Evolutionary conservation across 495 filamentous ascomycete species (phyloP).

Genomic region (Aspergillus campestris): DNA sequence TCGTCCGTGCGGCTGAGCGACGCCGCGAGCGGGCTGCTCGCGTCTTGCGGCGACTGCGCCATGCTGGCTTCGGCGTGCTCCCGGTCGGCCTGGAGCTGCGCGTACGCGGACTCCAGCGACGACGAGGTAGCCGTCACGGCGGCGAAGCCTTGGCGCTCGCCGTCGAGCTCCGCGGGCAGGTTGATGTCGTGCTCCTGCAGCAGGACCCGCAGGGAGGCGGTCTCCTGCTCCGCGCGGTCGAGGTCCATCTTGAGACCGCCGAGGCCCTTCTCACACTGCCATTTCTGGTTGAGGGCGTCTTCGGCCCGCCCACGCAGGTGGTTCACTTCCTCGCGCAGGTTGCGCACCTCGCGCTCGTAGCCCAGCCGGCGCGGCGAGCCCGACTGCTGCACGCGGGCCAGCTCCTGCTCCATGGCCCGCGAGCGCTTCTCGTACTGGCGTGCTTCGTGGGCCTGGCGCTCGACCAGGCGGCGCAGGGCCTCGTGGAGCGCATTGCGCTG

Average conservation of each 20-base stretch:
- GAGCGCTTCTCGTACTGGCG: conserved; percentile 73
- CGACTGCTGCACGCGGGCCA: conserved; percentile 58
- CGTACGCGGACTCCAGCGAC: conserved; percentile 70
- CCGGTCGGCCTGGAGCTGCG: conserved; percentile 72
- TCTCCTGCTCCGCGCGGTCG: conserved; percentile 91
- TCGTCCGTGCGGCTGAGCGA: conserved; percentile 70
- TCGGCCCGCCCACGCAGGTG: conserved; percentile 80
- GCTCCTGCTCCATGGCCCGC: conserved; percentile 64
- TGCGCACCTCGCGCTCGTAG: conserved; percentile 73
- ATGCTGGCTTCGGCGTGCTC: conserved; percentile 58
- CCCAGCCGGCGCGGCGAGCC: conserved; percentile 63
- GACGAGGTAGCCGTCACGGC: conserved; percentile 53
- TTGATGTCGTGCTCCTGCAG: conserved; percentile 83
- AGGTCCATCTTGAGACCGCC: conserved; percentile 93
- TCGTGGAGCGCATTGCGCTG: conserved; percentile 89
- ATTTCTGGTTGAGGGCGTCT: conserved; percentile 94
- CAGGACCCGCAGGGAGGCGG: conserved; percentile 64
- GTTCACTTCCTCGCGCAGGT: conserved; percentile 75
- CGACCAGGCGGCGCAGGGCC: conserved; percentile 77
- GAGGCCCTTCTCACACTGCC: conserved; percentile 89
- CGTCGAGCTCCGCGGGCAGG: conserved; percentile 41
- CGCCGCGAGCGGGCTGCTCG: conserved; percentile 57
- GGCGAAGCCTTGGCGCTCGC: conserved; percentile 37
- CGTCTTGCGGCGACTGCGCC: conserved; percentile 53
- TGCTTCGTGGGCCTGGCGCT: conserved; percentile 74